Percentiles rank a stretch among this genome's conserved stretches.
phyloP scores from a whole-genome alignment of 176 grass and related monocot genomes.

The Echinochloa phyllopogon region DNA sequence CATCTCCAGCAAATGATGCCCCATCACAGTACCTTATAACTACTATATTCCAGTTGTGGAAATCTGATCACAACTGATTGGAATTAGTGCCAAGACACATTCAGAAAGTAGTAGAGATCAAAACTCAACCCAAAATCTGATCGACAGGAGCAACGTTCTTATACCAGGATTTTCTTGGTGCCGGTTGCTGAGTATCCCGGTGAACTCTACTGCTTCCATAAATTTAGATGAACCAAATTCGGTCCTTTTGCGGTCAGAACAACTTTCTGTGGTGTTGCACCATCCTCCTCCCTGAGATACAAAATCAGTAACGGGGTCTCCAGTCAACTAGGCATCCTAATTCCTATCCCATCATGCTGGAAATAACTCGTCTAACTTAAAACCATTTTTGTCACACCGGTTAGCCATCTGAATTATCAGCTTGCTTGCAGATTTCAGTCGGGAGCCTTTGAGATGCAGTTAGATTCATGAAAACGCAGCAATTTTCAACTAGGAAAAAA shows the following conservation, averaged over 20 bases:
- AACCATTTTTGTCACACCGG: neutral
- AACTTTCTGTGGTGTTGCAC: constrained; percentile 58
- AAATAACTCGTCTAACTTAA: neutral
- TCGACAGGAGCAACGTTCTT: neutral
- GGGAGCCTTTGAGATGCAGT: neutral
- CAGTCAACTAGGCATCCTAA: neutral
- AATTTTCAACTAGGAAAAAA: neutral
- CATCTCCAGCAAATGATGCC: constrained; percentile 74
- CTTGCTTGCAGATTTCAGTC: neutral
- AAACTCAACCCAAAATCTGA: neutral
- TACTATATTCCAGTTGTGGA: constrained; percentile 88
- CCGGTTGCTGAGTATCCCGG: constrained; percentile 68
- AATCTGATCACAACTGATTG: constrained; percentile 42
- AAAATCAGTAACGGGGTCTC: neutral
- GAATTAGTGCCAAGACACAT: neutral
- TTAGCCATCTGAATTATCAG: neutral
- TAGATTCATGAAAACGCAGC: neutral
- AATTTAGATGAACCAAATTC: constrained; percentile 58
- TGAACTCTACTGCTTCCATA: constrained; percentile 57
- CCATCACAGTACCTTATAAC: constrained; percentile 80
- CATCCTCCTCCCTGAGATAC: constrained; percentile 68
- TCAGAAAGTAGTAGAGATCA: neutral
- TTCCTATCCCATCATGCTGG: neutral
- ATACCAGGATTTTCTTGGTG: constrained; percentile 67
- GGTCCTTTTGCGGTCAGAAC: constrained; percentile 51